Evolutionary conservation across 768 basidiomycete species (phyloP).

Genomic region (Kwoniella dendrophila): DNA sequence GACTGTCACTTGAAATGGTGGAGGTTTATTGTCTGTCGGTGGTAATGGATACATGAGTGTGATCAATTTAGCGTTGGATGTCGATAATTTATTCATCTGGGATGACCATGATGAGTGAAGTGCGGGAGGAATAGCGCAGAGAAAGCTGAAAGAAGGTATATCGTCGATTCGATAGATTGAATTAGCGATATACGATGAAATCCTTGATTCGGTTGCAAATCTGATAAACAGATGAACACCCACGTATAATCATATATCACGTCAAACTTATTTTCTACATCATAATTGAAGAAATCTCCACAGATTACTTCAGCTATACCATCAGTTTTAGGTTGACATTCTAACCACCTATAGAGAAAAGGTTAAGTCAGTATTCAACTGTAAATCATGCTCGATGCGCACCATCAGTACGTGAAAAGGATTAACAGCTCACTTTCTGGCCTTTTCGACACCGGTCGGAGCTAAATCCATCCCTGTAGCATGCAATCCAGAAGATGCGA

Average conservation of each 20-base stretch:
- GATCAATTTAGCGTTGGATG: conserved; percentile 28
- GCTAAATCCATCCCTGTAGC: conserved; percentile 42
- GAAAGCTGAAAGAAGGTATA: conserved; percentile 42
- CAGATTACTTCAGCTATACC: conserved; percentile 21
- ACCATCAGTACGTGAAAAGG: not conserved
- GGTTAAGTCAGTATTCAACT: not conserved
- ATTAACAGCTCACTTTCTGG: conserved; percentile 28
- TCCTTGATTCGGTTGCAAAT: no score
- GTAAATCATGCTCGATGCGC: not conserved
- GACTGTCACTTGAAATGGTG: conserved; percentile 40
- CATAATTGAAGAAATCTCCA: conserved; percentile 41
- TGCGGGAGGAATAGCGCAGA: conserved; percentile 46
- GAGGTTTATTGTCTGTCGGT: conserved; percentile 9
- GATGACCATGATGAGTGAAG: conserved; percentile 35
- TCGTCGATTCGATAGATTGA: no score
- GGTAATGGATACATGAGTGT: conserved; percentile 51
- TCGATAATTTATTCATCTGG: conserved; percentile 27
- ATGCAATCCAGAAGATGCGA: conserved; percentile 41
- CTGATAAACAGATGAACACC: no score
- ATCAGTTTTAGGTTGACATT: conserved; percentile 4
- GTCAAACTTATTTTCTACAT: conserved; percentile 32
- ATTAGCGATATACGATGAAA: no score
- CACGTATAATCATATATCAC: conserved; percentile 52
- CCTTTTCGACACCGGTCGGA: conserved; percentile 41
- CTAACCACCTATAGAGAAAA: conserved; percentile 27